Conservation (phyloP, 2,329 filamentous ascomycete genomes). For the Cercospora zeae-maydis region DNA sequence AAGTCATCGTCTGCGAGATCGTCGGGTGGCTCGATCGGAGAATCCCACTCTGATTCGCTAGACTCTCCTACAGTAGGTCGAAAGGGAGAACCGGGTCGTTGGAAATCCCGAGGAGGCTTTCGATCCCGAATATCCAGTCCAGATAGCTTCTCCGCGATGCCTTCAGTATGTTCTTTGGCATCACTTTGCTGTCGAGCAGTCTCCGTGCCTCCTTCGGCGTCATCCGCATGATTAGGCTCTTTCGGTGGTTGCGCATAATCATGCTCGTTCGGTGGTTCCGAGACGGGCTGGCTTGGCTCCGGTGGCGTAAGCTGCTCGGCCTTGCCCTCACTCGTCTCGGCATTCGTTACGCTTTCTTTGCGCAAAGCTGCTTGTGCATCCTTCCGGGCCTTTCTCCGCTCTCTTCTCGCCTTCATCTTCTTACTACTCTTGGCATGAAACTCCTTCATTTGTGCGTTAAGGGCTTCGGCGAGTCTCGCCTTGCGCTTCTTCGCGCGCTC, state of each 20-base stretch:
- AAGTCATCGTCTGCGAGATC: constrained; percentile 35
- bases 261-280: background rate
- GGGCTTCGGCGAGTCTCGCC: constrained; percentile 27
- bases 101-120: background rate
- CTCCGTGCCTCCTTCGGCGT: background rate
- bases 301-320: background rate
- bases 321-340: constrained; percentile 2
- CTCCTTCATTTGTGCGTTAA: constrained; percentile 27
- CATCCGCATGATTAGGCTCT: background rate
- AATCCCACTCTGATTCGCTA: constrained; percentile 21
- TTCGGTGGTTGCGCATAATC: background rate
- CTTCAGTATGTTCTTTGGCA: background rate
- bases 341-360: background rate
- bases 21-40: constrained; percentile 22
- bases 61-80: constrained; percentile 5
- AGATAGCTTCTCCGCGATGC: constrained; percentile 1
- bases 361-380: background rate
- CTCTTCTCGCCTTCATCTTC: constrained; percentile 15
- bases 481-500: constrained; percentile 27
- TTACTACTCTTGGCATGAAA: constrained; percentile 18
- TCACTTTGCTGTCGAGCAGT: background rate
- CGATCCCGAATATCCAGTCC: background rate
- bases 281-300: background rate
- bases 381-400: constrained; percentile 8
- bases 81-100: background rate